These are phyloP conservation scores for Dactylella cylindrospora DNA, from an alignment of 2,329 filamentous ascomycete species.

Conservation along the genomic window DNA sequence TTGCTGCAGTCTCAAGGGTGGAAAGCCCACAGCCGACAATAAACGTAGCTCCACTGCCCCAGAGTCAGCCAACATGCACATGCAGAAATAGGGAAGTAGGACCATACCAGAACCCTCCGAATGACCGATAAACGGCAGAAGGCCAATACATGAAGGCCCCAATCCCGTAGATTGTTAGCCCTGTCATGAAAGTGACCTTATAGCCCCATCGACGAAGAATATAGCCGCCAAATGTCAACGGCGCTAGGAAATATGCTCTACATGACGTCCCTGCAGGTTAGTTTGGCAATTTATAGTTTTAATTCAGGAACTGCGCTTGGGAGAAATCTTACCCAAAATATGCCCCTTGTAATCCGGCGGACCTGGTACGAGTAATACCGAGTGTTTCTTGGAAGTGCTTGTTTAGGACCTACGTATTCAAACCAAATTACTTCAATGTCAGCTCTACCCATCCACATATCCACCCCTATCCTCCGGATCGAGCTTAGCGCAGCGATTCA, in stretches of 20 bases:
- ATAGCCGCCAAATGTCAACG: conserved; percentile 54
- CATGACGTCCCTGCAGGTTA: neutral
- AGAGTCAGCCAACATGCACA: too few species aligned
- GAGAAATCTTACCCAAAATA: conserved; percentile 55
- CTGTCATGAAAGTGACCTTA: conserved; percentile 76
- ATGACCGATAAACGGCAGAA: conserved; percentile 70
- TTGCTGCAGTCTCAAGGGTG: conserved; percentile 69
- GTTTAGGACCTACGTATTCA: conserved; percentile 19
- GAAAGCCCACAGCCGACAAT: neutral
- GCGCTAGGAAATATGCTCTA: conserved; percentile 52
- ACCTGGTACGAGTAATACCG: conserved; percentile 55
- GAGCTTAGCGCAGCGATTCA: too few species aligned
- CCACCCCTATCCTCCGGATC: conserved; percentile 7
- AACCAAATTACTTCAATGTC: neutral
- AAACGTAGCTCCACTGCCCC: conserved; percentile 42
- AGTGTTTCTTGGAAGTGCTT: conserved; percentile 57
- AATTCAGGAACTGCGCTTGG: conserved; percentile 8
- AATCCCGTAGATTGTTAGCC: conserved; percentile 68
- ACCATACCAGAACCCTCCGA: conserved; percentile 72
- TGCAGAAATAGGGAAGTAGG: too few species aligned
- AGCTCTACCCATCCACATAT: conserved; percentile 18
- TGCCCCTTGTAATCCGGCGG: conserved; percentile 57
- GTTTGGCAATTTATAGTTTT: neutral
- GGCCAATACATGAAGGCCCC: conserved; percentile 85
- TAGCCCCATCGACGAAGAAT: conserved; percentile 74